Evolutionary conservation across 208 protist species (phyloP), one percentile per base, ranked within the genome.

Genomic region (Trypanosoma grayi): DNA sequence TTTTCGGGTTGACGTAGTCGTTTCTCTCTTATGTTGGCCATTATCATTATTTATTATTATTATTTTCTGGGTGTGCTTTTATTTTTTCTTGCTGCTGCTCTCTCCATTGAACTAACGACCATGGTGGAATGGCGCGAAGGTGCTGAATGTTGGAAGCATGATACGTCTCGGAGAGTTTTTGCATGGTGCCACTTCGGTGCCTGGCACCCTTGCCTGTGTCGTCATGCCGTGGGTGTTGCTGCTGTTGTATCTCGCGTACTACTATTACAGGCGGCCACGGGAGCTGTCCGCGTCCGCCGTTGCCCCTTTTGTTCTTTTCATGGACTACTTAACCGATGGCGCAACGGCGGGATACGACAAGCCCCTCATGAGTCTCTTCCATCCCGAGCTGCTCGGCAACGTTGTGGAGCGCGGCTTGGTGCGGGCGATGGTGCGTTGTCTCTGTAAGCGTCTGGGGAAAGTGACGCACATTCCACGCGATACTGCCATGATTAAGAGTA

Each of bases 401-500:
- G 34, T 44, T 8, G 77, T 90, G 41, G 75, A 90, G 41, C 73
- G 81, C 9, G 89, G 89, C 8, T 33, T 91, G 9, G 40, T 95
- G 10, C 78, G 84, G 5, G 89, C 89, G 34, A 92, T 93, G 83
- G 75, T 75, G 22, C 83, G 85, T n/a, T 87, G 82, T 57, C 43
- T 87, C n/a, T 62, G 74, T 46, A 75, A 73, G 16, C 54, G 55
- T 16, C 72, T 90, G 18, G 89, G 89, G 41, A 57, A 71, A 34
- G 57, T 92, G 27, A 45, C 60, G 7, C 34, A 61, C 65, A 80
- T 95, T 20, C 66, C 79, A 0, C 69, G 67, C 30, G 75, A 83
- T 24, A 84, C 77, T 24, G 73, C 79, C 14, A 56, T 81, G 47
- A 28, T 87, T 6, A 73, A 79, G 30, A 71, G 64, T 10, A 59